Evolutionary conservation across 805 yeast species (phyloP).

Genomic region (Phaffomyces opuntiae): DNA sequence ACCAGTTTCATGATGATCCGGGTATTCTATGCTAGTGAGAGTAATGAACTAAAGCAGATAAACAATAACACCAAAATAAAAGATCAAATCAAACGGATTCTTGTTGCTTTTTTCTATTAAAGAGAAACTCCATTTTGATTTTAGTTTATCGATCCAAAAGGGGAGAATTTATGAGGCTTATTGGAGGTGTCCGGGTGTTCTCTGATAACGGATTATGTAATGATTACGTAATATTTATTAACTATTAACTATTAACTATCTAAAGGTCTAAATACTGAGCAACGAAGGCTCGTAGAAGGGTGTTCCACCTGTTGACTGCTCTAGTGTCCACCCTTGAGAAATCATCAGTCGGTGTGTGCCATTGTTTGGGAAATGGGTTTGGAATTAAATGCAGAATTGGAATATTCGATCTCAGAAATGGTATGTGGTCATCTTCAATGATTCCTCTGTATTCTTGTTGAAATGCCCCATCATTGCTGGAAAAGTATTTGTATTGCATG

Average conservation of each 20-base stretch:
- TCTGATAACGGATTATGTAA: neutral
- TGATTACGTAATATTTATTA: neutral
- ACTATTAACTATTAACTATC: too few relatives aligned
- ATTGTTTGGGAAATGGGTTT: slow-evolving; percentile 37
- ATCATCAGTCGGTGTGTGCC: slow-evolving; percentile 48
- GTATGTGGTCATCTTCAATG: slow-evolving; percentile 48
- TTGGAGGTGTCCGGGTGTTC: neutral
- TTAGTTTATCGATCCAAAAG: too few relatives aligned
- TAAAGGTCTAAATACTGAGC: slow-evolving; percentile 23
- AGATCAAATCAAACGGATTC: too few relatives aligned
- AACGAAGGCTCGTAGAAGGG: slow-evolving; percentile 33
- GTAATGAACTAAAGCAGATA: too few relatives aligned
- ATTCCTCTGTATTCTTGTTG: slow-evolving; percentile 9
- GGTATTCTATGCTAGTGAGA: too few relatives aligned
- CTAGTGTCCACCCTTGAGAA: slow-evolving; percentile 33
- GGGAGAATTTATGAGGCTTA: too few relatives aligned
- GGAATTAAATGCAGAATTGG: slow-evolving; percentile 51
- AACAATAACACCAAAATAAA: too few relatives aligned
- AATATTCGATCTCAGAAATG: slow-evolving; percentile 39
- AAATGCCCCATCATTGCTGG: slow-evolving; percentile 14
- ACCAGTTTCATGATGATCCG: too few relatives aligned
- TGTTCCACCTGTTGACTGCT: slow-evolving; percentile 40
- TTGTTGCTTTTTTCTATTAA: too few relatives aligned
- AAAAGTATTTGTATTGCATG: slow-evolving; percentile 8
- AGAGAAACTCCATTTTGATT: too few relatives aligned